Base-by-base conservation (phyloP, 805 yeast species). In the Candida nonsorbophila region DNA sequence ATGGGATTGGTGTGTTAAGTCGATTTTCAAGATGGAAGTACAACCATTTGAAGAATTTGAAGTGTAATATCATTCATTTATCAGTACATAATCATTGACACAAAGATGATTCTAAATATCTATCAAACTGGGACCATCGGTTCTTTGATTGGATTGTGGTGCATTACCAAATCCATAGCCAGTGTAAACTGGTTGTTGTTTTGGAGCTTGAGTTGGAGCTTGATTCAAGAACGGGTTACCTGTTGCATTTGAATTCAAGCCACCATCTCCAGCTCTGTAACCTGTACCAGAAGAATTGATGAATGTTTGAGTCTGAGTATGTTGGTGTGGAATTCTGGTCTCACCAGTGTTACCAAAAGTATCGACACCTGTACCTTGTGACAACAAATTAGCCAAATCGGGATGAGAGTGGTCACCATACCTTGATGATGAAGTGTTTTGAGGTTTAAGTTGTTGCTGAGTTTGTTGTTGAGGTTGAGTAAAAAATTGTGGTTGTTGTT, bases 121-220 rank as follows among this genome's bases (percentile, higher is more conserved):
- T 44, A 66, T 67, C 51, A 67, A 62, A 40, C 70, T 65, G 6
- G 69, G 69, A 18, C 67, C 69, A 34, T 61, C 68, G 14, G 44
- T 43, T 30, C 50, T 48, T 29, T 51, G 55, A 37, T 80, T 76
- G 36, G 86, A 50, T 22, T 41, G 71, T 7, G 20, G 54, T 13
- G 62, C 85, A 44, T 87, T 88, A 27, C 97, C 97, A 57, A 88
- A 88, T 1, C 97, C 97, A 50, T 77, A 87, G 3, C 97, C 97
- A 2, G 97, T 88, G 48, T 83, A 79, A 3, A 92, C 78, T 5
- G 41, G 54, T 36, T 45, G 47, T 14, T 38, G 46, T 24, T 43
- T 49, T 29, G 35, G 50, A 23, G 34, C 46, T 30, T 40, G 46
- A 29, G 34, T 42, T 20, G 30, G 42, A 22, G 53, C 83, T 49